phyloP scores from a whole-genome alignment of 2,329 filamentous ascomycete genomes.

The Cladorrhinum sp. region DNA sequence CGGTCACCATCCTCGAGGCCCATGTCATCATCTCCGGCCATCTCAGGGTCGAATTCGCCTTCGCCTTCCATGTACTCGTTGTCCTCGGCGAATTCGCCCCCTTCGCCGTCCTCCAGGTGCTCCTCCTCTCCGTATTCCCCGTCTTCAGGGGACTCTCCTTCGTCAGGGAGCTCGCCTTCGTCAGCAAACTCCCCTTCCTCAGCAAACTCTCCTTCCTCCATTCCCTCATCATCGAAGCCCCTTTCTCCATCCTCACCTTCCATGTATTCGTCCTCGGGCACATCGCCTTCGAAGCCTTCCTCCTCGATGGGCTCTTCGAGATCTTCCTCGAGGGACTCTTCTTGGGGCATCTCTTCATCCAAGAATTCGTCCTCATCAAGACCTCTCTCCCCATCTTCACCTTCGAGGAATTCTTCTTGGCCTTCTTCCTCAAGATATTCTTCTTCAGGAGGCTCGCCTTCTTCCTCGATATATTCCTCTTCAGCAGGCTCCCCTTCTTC shows the following conservation, averaged over 20 bases:
- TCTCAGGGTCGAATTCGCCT: neutral
- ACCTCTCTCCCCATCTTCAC: neutral
- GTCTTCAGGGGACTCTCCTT: neutral
- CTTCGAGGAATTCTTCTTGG: neutral
- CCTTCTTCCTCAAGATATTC: neutral
- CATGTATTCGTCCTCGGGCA: neutral
- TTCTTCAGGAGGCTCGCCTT: neutral
- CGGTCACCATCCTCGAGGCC: neutral
- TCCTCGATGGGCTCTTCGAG: neutral
- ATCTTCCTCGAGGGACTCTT: neutral
- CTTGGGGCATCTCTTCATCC: neutral
- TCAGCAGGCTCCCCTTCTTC: neutral
- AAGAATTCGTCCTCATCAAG: neutral
- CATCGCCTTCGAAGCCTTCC: neutral
- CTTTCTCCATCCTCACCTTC: neutral
- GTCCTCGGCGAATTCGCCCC: neutral
- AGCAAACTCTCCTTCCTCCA: neutral
- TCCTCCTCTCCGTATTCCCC: neutral
- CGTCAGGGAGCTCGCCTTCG: neutral
- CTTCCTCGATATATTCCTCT: neutral
- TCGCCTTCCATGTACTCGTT: neutral
- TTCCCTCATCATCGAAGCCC: neutral
- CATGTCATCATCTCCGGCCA: neutral
- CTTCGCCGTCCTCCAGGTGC: neutral
- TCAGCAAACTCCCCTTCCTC: neutral